phyloP scores from a whole-genome alignment of 805 yeast genomes.

The Nakazawaea wyomingensis region DNA sequence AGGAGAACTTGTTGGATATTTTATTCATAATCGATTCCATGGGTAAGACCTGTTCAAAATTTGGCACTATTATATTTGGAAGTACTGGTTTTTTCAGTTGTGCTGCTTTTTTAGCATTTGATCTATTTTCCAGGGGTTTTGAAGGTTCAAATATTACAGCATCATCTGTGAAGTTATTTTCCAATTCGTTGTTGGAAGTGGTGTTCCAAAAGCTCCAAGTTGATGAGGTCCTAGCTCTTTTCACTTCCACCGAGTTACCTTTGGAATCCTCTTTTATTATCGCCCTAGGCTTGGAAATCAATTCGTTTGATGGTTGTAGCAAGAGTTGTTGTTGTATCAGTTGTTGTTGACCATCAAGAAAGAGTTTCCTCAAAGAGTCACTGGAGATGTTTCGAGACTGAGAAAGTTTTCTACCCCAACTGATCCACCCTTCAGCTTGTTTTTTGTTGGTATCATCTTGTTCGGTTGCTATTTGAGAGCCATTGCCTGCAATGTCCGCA shows the following conservation, averaged over 20 bases:
- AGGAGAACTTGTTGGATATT: conserved; percentile 1
- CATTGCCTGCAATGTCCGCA: not conserved
- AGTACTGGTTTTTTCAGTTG: not conserved
- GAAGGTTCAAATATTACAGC: conserved; percentile 22
- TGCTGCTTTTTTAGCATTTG: conserved; percentile 13
- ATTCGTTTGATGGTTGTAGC: conserved; percentile 5
- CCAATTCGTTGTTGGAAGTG: not conserved
- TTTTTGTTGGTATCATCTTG: not conserved
- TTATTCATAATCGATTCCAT: conserved; percentile 12
- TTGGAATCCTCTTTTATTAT: conserved; percentile 4
- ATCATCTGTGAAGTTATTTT: conserved; percentile 12
- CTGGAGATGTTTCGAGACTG: conserved; percentile 8
- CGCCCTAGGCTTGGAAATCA: conserved; percentile 6
- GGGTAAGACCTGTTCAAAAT: conserved; percentile 23
- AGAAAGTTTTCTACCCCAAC: conserved; percentile 11
- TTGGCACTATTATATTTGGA: conserved; percentile 25
- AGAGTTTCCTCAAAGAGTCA: conserved; percentile 12
- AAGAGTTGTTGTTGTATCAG: not conserved
- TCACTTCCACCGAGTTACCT: conserved; percentile 4
- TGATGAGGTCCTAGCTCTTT: conserved; percentile 3
- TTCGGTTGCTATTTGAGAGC: not conserved
- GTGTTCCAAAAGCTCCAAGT: conserved; percentile 13
- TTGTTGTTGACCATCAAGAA: conserved; percentile 4
- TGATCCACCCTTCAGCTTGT: conserved; percentile 11
- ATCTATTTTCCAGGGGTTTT: conserved; percentile 11